Percentiles rank a stretch among this genome's conserved stretches.
These are phyloP conservation scores for Citrus inodora DNA, from an alignment of 345 rosid species.

Conservation along the genomic window DNA sequence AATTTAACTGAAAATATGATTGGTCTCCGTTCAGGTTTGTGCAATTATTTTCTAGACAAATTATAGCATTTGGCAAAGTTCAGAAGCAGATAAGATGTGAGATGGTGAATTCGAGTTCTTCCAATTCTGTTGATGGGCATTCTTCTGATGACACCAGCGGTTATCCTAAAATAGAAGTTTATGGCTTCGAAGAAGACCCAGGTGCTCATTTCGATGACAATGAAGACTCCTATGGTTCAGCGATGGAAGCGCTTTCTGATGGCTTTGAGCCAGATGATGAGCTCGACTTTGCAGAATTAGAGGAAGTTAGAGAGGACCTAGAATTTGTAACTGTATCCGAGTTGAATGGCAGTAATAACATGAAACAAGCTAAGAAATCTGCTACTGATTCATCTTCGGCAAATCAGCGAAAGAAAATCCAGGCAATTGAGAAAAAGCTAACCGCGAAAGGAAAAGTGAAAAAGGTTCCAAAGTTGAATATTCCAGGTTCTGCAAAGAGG, in stretches of 20 bases:
- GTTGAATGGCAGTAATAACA: slow-evolving; percentile 6
- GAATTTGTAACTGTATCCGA: slow-evolving; percentile 24
- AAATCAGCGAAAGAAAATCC: slow-evolving; percentile 22
- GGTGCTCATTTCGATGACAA: slow-evolving; percentile 16
- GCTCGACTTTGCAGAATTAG: slow-evolving; percentile 16
- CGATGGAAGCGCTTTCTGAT: slow-evolving; percentile 15
- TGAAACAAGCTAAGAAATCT: slow-evolving; percentile 1
- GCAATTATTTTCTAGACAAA: slow-evolving; percentile 45
- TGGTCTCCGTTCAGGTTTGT: slow-evolving; percentile 55
- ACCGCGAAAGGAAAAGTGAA: slow-evolving; percentile 30
- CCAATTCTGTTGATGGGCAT: slow-evolving; percentile 26
- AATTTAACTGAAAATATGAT: slow-evolving; percentile 2
- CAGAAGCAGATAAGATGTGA: slow-evolving; percentile 70
- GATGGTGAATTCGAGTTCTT: slow-evolving; percentile 30
- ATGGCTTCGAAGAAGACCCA: slow-evolving; percentile 14
- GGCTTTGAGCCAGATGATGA: slow-evolving; percentile 27
- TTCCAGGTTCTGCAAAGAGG: slow-evolving; percentile 71
- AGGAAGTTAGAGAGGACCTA: slow-evolving; percentile 28
- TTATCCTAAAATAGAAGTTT: slow-evolving; percentile 18
- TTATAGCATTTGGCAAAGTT: slow-evolving; percentile 64
- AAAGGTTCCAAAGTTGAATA: slow-evolving; percentile 32
- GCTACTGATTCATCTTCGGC: slow-evolving; percentile 10
- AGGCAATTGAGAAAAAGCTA: slow-evolving; percentile 29
- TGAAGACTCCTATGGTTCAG: slow-evolving; percentile 12
- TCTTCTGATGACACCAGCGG: slow-evolving; percentile 15